Conservation (phyloP, 2,329 filamentous ascomycete species). For the Knoxdaviesia capensis region DNA sequence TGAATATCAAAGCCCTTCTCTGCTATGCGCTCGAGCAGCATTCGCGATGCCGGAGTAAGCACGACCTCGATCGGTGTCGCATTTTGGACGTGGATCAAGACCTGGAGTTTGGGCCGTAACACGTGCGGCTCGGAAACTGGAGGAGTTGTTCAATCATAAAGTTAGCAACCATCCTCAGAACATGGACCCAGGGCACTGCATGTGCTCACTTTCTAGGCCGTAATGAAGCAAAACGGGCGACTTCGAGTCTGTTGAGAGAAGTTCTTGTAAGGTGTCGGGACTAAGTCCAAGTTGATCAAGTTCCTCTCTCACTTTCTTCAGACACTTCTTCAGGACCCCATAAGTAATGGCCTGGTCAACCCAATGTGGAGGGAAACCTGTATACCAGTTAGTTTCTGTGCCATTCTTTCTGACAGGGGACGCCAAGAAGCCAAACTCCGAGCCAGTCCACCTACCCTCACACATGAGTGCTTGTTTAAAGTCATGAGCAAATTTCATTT, state of each 20-base stretch:
- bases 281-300: slow-evolving; percentile 52
- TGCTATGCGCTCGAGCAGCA: slow-evolving; percentile 37
- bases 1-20: too few relatives aligned
- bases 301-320: slow-evolving; percentile 60
- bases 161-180: not conserved
- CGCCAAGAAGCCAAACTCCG: not conserved
- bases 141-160: slow-evolving; percentile 1
- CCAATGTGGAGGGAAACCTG: slow-evolving; percentile 53
- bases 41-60: slow-evolving; percentile 42
- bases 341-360: slow-evolving; percentile 65
- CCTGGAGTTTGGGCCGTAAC: slow-evolving; percentile 48
- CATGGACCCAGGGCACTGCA: not conserved
- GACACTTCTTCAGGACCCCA: slow-evolving; percentile 69
- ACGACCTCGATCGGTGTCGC: slow-evolving; percentile 49
- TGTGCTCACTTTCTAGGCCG: slow-evolving; percentile 25
- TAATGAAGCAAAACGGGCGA: slow-evolving; percentile 30
- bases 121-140: slow-evolving; percentile 18
- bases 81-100: slow-evolving; percentile 45
- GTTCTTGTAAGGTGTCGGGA: slow-evolving; percentile 43
- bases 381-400: not conserved
- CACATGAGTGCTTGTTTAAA: slow-evolving; percentile 50
- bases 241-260: slow-evolving; percentile 32
- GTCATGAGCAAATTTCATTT: slow-evolving; percentile 74
- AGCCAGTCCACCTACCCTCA: slow-evolving; percentile 22
- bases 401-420: not conserved